Evolutionary conservation across 352 stramenopile species (phyloP), one percentile per base, ranked within the genome.

Genomic region (Phytophthora pseudosyringae): DNA sequence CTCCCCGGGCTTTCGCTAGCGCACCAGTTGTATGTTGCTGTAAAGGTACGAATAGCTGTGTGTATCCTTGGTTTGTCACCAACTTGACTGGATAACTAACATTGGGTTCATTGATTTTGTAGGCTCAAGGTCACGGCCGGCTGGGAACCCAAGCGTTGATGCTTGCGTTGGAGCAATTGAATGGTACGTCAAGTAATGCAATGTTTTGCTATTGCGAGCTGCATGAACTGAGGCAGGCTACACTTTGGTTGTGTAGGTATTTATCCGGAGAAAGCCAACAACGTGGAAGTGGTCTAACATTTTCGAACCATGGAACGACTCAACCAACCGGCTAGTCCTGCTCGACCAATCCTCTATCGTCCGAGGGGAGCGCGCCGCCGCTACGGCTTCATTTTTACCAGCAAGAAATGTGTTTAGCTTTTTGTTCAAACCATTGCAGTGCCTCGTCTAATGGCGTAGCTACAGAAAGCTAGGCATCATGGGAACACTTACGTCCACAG

Each of bases 141-240:
- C 66, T 92, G 25, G 90, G 90, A 43, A 96, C 86, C 4, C 90
- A 96, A 64, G 79, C 90, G 11, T 78, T 97, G 26, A 94, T 96
- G 78, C 73, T 96, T 38, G 90, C 88, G 26, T 66, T 97, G 44
- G 90, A 97, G 65, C 82, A 91, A 52, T 62, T 97, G 54, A 97
- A 97, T 70, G 85, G 83, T 90, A 46, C 29, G 66, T 5, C 39
- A 47, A 41, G 57, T 21, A 18, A 7, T 36, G 21, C 39, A 29
- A 32, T 28, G 3, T 59, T 6, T 25, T 25, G 12, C 16, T 1
- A 1, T 25, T 36, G 11, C n/a, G 10, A 51, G 12, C 11, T 49
- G 15, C 29, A 28, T 54, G 28, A 25, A 53, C 29, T 59, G 13
- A 65, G 18, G 12, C 12, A 45, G 16, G 18, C 28, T 52, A 16